Base-by-base conservation (phyloP, 805 yeast genomes). In the Lachancea nothofagi region DNA sequence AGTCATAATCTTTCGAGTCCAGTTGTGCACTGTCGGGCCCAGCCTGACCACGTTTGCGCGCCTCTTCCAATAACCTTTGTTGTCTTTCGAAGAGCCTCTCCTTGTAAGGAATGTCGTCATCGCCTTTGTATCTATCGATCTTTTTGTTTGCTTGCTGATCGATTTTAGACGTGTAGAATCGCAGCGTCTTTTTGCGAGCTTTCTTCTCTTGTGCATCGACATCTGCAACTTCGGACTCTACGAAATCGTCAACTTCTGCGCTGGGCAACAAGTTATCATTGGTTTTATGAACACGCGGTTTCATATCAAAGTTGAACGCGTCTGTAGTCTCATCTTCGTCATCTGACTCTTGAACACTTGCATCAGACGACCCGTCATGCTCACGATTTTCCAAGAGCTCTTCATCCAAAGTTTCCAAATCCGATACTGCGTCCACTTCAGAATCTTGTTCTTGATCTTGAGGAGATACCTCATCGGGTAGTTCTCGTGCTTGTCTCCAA, bases 161-260 rank as follows among this genome's bases (percentile, higher is more conserved):
- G 62, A 93, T 89, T 64, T 90, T 89, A 43, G 97, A 85, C 1
- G 98, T 93, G 72, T 93, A 93, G 78, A 93, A 93, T 45, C 97
- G 80, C 53, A 93, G 75, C 2, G 95, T 74, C 57, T 77, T 77
- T 69, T 81, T 83, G 52, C 94, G 78, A 15, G 79, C 75, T 43
- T 74, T 76, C 67, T 89, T 90, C 43, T 88, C 97, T 55, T 86
- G 95, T 32, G 74, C 72, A 62, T 93, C 97, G 34, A 87, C 79
- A 20, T 78, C 93, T 36, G 84, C 94, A 31, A 84, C 72, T 24
- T 72, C 77, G 21, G 78, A 69, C 54, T 87, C 95, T n/a, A 77
- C 70, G 54, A 67, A 80, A 59, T 83, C 93, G 44, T 71, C 73
- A 5, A 55, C 54, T 12, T 51, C 47, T 29, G 43, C 43, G 28